A percentile compares a stretch with the other conserved stretches of the same genome.
Conservation (phyloP, 331 rosid species). For the Malus hybrid region DNA sequence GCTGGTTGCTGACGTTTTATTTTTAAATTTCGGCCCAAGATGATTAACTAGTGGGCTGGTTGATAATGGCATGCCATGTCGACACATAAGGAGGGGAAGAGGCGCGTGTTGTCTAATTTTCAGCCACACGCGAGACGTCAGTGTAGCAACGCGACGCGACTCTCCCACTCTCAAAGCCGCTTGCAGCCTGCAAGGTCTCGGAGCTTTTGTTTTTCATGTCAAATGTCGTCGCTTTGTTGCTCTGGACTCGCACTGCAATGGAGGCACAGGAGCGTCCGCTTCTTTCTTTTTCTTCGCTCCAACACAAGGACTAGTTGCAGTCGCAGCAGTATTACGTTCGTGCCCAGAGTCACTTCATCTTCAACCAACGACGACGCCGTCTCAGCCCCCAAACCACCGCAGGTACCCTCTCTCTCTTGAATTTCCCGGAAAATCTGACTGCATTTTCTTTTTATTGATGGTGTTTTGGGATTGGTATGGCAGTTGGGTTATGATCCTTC, state of each 20-base stretch:
- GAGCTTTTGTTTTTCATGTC: constrained; percentile 2
- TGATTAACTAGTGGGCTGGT: too few species aligned
- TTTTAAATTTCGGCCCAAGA: too few species aligned
- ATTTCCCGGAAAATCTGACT: too few species aligned
- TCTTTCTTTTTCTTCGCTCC: constrained; percentile 27
- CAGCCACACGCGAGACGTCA: constrained; percentile 13
- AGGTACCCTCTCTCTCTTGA: constrained; percentile 24
- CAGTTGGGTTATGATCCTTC: too few species aligned
- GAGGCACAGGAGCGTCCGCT: constrained; percentile 20
- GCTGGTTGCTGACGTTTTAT: too few species aligned
- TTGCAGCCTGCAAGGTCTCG: background rate
- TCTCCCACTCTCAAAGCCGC: background rate
- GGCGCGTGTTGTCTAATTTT: background rate
- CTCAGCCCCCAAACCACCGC: constrained; percentile 37
- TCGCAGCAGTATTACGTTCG: background rate
- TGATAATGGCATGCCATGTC: too few species aligned
- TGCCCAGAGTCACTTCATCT: constrained; percentile 36
- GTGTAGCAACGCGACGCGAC: background rate
- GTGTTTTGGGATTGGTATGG: too few species aligned
- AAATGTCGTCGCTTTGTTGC: constrained; percentile 29
- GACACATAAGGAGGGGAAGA: background rate
- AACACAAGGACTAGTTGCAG: constrained; percentile 8
- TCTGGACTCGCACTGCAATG: constrained; percentile 27
- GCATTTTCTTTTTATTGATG: too few species aligned
- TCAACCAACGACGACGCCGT: constrained; percentile 40